phyloP scores from a whole-genome alignment of 2,329 filamentous ascomycete species.

The Nannizziopsis barbatae region DNA sequence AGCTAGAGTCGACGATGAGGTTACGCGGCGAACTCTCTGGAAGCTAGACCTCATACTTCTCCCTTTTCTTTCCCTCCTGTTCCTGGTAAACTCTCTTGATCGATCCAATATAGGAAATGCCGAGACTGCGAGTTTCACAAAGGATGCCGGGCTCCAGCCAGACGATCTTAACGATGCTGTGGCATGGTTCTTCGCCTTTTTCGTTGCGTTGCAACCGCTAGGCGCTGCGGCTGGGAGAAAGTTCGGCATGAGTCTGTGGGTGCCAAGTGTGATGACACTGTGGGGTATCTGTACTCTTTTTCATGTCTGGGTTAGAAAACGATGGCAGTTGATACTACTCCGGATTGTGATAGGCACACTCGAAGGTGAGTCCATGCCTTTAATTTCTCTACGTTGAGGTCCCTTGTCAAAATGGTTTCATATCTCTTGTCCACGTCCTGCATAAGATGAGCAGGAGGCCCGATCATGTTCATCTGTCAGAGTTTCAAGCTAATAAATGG shows the following conservation, averaged over 20 bases:
- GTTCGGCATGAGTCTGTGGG: constrained; percentile 42
- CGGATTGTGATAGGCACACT: constrained; percentile 38
- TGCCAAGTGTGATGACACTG: constrained; percentile 47
- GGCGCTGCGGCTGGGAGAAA: constrained; percentile 38
- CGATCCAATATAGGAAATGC: constrained; percentile 46
- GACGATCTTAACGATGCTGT: constrained; percentile 47
- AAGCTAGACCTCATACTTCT: constrained; percentile 43
- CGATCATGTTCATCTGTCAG: constrained; percentile 10
- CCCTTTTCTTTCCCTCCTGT: constrained; percentile 42
- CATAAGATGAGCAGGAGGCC: background rate
- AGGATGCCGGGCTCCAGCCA: constrained; percentile 43
- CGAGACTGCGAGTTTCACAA: constrained; percentile 48
- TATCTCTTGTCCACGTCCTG: background rate
- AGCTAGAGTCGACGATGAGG: constrained; percentile 1
- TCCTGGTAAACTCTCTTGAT: constrained; percentile 44
- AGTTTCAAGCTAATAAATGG: constrained; percentile 20
- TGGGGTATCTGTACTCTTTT: constrained; percentile 42
- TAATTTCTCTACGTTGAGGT: background rate
- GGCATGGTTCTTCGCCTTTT: constrained; percentile 48
- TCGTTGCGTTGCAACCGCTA: constrained; percentile 47
- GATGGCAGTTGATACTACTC: constrained; percentile 39
- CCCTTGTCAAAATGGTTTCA: background rate
- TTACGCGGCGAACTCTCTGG: constrained; percentile 19
- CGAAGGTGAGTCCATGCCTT: constrained; percentile 28
- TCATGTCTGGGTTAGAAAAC: constrained; percentile 37